phyloP scores from a whole-genome alignment of 2,329 filamentous ascomycete species.

The Didymellaceae sp. region DNA sequence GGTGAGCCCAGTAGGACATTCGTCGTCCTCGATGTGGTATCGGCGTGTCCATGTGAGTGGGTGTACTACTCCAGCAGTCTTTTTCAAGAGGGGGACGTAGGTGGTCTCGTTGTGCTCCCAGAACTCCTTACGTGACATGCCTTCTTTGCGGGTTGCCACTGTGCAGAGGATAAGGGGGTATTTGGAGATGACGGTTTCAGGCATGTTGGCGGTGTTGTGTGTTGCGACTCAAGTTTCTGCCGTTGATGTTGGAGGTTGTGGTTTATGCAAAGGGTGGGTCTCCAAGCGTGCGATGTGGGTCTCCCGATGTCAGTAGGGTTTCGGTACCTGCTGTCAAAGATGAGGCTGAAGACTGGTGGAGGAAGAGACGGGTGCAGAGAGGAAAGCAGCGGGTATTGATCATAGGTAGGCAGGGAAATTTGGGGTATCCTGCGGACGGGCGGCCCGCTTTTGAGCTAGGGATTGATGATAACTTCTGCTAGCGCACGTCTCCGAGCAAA shows the following conservation, averaged over 20 bases:
- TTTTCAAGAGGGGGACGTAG: slow-evolving; percentile 19
- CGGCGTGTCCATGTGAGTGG: slow-evolving; percentile 25
- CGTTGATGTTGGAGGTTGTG: not conserved
- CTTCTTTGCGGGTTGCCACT: slow-evolving; percentile 23
- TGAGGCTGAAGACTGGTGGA: slow-evolving; percentile 1
- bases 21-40: slow-evolving; percentile 24
- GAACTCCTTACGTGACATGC: slow-evolving; percentile 21
- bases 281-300: not conserved
- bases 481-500: not conserved
- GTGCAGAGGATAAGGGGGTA: slow-evolving; percentile 23
- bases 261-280: not conserved
- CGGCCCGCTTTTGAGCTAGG: slow-evolving; percentile 11
- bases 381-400: slow-evolving; percentile 3
- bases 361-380: not conserved
- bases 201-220: slow-evolving; percentile 4
- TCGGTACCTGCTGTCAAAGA: not conserved
- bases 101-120: slow-evolving; percentile 20
- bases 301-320: slow-evolving; percentile 4
- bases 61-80: slow-evolving; percentile 22
- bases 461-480: slow-evolving; percentile 1
- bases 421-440: slow-evolving; percentile 7
- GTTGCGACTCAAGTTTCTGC: not conserved
- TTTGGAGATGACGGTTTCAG: slow-evolving; percentile 18
- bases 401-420: slow-evolving; percentile 4
- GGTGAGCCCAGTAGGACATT: slow-evolving; percentile 19